Conservation (phyloP, 2,329 filamentous ascomycete genomes). For the Byssothecium circinans region DNA sequence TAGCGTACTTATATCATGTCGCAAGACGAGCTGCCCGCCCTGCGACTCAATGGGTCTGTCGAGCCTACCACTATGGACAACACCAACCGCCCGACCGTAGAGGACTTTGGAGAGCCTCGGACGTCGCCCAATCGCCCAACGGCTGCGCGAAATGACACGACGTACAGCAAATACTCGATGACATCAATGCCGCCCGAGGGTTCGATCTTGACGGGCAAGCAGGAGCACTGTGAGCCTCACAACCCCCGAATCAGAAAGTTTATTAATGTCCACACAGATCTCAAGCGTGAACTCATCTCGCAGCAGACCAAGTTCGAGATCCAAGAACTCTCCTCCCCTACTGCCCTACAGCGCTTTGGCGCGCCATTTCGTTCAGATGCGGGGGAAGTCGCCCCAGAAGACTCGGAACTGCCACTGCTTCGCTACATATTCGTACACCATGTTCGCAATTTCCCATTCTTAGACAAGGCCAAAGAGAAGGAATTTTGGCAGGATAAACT, state of each 20-base stretch:
- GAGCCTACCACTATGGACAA: slow-evolving; percentile 37
- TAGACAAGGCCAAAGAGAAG: slow-evolving; percentile 95
- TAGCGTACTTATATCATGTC: slow-evolving; percentile 23
- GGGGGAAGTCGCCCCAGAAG: slow-evolving; percentile 88
- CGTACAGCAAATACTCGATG: slow-evolving; percentile 44
- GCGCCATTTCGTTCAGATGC: slow-evolving; percentile 91
- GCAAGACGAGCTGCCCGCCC: slow-evolving; percentile 27
- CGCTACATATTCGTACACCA: slow-evolving; percentile 98
- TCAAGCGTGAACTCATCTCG: slow-evolving; percentile 92
- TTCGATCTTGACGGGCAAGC: slow-evolving; percentile 82
- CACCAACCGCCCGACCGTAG: slow-evolving; percentile 26
- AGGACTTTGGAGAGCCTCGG: slow-evolving; percentile 20
- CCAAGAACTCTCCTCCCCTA: slow-evolving; percentile 88
- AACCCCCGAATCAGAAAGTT: background rate
- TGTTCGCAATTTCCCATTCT: slow-evolving; percentile 95
- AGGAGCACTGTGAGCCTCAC: slow-evolving; percentile 81
- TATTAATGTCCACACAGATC: slow-evolving; percentile 59
- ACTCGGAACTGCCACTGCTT: slow-evolving; percentile 90
- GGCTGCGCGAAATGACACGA: slow-evolving; percentile 32
- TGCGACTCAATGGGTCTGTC: slow-evolving; percentile 36
- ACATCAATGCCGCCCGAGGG: slow-evolving; percentile 56
- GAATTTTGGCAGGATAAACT: slow-evolving; percentile 99
- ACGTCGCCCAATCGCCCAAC: slow-evolving; percentile 19
- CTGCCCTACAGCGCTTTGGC: slow-evolving; percentile 90
- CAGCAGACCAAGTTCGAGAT: slow-evolving; percentile 91